Evolutionary conservation across 208 protist species (phyloP).

Genomic region (Borovskyia barvae): DNA sequence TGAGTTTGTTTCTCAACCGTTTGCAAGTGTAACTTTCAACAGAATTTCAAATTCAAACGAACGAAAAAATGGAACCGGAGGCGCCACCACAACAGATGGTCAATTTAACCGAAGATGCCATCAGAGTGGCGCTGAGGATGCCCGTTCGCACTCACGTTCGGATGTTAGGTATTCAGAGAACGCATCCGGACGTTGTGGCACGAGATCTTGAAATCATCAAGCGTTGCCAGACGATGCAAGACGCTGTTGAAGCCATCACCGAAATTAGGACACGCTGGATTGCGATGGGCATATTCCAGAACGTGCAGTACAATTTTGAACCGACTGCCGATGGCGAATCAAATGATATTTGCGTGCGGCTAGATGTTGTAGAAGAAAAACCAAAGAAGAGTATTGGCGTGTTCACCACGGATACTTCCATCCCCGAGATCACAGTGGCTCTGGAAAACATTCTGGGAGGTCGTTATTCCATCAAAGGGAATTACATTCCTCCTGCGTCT

Average conservation of each 20-base stretch:
- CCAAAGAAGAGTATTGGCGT: slow-evolving; percentile 75
- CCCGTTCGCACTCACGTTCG: slow-evolving; percentile 72
- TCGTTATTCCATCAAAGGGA: slow-evolving; percentile 72
- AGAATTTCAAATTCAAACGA: too few species aligned
- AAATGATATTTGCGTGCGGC: slow-evolving; percentile 74
- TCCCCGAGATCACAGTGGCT: slow-evolving; percentile 70
- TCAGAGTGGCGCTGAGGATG: slow-evolving; percentile 37
- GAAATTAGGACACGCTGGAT: slow-evolving; percentile 55
- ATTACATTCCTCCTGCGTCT: slow-evolving; percentile 80
- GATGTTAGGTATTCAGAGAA: slow-evolving; percentile 43
- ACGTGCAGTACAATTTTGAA: slow-evolving; percentile 83
- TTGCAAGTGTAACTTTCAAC: too few species aligned
- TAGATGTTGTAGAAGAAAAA: slow-evolving; percentile 69
- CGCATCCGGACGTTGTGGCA: slow-evolving; percentile 63
- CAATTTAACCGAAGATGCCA: slow-evolving; percentile 54
- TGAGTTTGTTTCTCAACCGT: too few species aligned
- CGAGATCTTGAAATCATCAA: slow-evolving; percentile 79
- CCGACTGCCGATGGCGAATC: slow-evolving; percentile 61
- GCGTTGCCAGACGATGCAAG: slow-evolving; percentile 51
- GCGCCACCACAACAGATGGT: slow-evolving; percentile 13
- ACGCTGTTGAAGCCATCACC: slow-evolving; percentile 51
- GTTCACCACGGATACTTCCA: slow-evolving; percentile 79
- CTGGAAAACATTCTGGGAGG: slow-evolving; percentile 77
- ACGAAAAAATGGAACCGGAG: too few species aligned
- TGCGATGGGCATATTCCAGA: slow-evolving; percentile 63